phyloP scores from a whole-genome alignment of 257 asterid genomes.

The Fraxinus pennsylvanica region DNA sequence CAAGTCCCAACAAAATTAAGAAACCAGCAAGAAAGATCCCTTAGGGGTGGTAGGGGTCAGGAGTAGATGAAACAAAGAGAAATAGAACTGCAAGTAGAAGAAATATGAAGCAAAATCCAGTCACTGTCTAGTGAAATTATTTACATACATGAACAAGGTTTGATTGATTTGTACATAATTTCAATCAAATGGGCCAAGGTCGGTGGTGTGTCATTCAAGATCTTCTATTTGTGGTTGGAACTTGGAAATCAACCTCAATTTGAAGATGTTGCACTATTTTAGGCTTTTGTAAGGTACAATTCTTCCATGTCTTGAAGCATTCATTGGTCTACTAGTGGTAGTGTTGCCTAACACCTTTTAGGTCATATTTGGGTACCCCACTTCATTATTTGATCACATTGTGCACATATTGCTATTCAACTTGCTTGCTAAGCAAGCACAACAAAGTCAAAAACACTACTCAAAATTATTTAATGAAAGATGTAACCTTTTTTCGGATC shows the following conservation, averaged over 20 bases:
- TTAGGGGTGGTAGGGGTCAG: not conserved
- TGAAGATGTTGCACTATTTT: not conserved
- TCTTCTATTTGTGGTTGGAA: not conserved
- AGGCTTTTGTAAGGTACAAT: not conserved
- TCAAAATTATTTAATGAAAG: not conserved
- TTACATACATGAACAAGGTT: not conserved
- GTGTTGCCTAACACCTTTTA: not conserved
- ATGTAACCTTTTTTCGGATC: not conserved
- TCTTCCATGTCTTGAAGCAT: not conserved
- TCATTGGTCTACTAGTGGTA: not conserved
- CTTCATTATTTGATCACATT: not conserved
- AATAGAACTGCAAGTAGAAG: not conserved
- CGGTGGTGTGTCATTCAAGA: not conserved
- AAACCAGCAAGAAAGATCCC: not conserved
- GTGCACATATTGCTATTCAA: not conserved
- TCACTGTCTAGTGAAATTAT: not conserved
- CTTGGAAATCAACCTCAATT: constrained; percentile 1
- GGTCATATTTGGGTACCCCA: not conserved
- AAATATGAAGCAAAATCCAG: not conserved
- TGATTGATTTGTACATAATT: not conserved
- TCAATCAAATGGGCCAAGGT: constrained; percentile 5
- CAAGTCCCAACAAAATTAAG: not conserved
- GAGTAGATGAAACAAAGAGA: not conserved
- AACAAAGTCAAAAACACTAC: not conserved
- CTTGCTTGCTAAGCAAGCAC: not conserved